Evolutionary conservation across 1,284 basidiomycete genomes (phyloP).

Genomic region (Agaricales sp.): DNA sequence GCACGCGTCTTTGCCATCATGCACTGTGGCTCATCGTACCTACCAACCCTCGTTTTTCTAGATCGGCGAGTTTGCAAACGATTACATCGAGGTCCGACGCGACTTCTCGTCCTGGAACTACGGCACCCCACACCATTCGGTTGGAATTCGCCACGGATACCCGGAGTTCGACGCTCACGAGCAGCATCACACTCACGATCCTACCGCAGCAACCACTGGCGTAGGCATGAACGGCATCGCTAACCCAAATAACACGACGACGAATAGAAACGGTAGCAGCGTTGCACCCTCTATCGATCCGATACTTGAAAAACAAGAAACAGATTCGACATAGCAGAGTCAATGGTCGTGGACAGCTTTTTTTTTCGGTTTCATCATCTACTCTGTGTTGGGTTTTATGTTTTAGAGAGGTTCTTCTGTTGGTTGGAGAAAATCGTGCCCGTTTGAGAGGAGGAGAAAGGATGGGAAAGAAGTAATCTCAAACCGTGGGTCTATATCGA

Average conservation of each 20-base stretch:
- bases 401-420: too few species aligned
- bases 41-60: slow-evolving; percentile 16
- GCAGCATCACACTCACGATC: too few species aligned
- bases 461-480: too few species aligned
- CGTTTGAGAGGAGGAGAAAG: too few species aligned
- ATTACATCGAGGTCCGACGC: slow-evolving; percentile 70
- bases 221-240: background rate
- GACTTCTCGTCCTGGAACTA: slow-evolving; percentile 42
- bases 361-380: too few species aligned
- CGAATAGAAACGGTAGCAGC: background rate
- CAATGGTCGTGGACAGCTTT: too few species aligned
- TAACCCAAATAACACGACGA: background rate
- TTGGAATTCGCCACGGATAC: slow-evolving; percentile 10
- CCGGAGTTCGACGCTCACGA: background rate
- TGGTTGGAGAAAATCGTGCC: too few species aligned
- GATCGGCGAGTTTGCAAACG: slow-evolving; percentile 72
- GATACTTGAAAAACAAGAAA: too few species aligned
- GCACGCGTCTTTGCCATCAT: slow-evolving; percentile 17
- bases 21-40: background rate
- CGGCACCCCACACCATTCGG: slow-evolving; percentile 20
- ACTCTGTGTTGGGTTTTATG: too few species aligned
- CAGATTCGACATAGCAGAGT: too few species aligned
- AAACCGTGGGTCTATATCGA: too few species aligned
- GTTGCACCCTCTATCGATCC: too few species aligned
- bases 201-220: background rate